Evolutionary conservation across 2,329 filamentous ascomycete genomes (phyloP).

Genomic region (Colletotrichum sp.): DNA sequence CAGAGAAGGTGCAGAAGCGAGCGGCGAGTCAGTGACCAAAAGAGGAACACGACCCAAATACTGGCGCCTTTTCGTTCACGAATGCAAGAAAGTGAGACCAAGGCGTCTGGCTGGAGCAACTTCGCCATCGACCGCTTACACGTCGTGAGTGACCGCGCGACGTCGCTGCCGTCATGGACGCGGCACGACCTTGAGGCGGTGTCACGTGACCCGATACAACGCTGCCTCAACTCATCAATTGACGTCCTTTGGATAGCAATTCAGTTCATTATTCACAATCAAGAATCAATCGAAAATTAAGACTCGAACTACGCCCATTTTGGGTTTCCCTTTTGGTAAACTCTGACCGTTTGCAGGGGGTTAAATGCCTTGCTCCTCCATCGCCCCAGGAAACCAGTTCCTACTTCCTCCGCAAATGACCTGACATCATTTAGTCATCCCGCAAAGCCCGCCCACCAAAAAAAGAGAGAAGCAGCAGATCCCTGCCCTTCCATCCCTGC

Average conservation of each 20-base stretch:
- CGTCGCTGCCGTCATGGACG: background rate
- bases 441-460: slow-evolving; percentile 5
- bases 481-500: background rate
- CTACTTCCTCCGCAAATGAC: slow-evolving; percentile 11
- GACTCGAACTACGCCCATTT: rapidly evolving
- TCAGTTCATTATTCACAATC: background rate
- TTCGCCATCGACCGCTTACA: background rate
- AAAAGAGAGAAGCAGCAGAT: background rate
- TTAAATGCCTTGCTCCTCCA: background rate
- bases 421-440: slow-evolving; percentile 21
- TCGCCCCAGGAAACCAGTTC: background rate
- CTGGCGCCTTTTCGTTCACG: background rate
- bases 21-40: background rate
- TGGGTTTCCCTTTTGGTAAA: background rate
- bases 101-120: background rate
- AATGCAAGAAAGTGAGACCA: background rate
- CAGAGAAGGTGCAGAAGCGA: background rate
- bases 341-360: background rate
- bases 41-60: background rate
- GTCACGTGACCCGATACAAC: background rate
- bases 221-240: background rate
- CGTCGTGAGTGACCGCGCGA: background rate
- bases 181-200: slow-evolving; percentile 8
- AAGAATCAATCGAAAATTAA: background rate
- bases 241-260: background rate